A percentile compares a stretch with the other conserved stretches of the same genome.
These are phyloP conservation scores for Psidium guajava DNA, from an alignment of 345 rosid genomes.

Conservation along the genomic window DNA sequence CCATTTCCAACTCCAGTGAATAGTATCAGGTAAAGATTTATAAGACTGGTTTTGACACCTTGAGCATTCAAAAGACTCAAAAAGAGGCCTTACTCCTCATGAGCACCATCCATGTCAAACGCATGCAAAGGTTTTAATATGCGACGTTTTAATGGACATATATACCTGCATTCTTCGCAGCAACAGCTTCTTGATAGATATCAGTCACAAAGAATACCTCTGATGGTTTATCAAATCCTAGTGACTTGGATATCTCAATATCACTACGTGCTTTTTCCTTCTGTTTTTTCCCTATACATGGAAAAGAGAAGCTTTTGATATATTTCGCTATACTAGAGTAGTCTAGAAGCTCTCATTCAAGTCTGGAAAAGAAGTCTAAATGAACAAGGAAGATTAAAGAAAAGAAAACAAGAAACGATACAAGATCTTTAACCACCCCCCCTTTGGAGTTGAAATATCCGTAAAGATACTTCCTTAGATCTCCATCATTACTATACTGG, in stretches of 20 bases:
- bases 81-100: background rate
- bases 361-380: background rate
- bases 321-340: background rate
- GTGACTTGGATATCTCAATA: conserved; percentile 44
- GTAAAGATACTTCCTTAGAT: conserved; percentile 66
- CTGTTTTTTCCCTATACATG: conserved; percentile 45
- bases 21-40: background rate
- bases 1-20: background rate
- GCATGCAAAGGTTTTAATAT: too few relatives aligned
- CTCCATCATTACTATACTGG: conserved; percentile 49
- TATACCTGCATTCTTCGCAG: conserved; percentile 81
- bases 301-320: conserved; percentile 1
- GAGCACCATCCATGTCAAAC: background rate
- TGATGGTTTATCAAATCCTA: conserved; percentile 75
- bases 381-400: background rate
- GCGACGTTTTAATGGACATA: background rate
- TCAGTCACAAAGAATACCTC: conserved; percentile 72
- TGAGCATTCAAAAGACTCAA: background rate
- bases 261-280: conserved; percentile 26
- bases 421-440: conserved; percentile 32
- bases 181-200: conserved; percentile 77
- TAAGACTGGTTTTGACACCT: background rate
- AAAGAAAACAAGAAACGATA: background rate
- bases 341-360: background rate
- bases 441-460: conserved; percentile 72